These are phyloP conservation scores for Streptanthus diversifolius DNA, from an alignment of 345 rosid species.

Conservation along the genomic window DNA sequence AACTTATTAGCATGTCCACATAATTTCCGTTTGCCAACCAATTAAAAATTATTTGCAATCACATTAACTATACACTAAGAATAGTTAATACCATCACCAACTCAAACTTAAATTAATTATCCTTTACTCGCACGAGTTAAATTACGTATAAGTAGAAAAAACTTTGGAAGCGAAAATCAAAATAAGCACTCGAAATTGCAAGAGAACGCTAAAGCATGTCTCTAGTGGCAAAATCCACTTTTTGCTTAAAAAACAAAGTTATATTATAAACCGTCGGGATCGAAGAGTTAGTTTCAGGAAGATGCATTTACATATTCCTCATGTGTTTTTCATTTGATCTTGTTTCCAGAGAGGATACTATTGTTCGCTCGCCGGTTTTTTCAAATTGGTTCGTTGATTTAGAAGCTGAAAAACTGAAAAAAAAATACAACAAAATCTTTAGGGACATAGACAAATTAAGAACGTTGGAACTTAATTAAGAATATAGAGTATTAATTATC, in stretches of 20 bases:
- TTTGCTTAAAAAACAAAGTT: not conserved
- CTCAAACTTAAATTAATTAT: too few relatives aligned
- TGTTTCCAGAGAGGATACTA: too few relatives aligned
- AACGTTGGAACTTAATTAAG: not conserved
- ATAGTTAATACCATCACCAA: too few relatives aligned
- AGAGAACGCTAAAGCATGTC: not conserved
- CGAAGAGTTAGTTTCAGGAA: too few relatives aligned
- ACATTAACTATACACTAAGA: not conserved
- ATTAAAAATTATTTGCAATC: not conserved
- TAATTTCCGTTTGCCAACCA: too few relatives aligned
- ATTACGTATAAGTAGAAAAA: not conserved
- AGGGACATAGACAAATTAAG: not conserved
- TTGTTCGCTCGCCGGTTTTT: not conserved
- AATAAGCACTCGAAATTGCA: not conserved
- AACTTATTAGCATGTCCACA: too few relatives aligned
- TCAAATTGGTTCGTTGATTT: not conserved
- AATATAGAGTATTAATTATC: not conserved
- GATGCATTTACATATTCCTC: too few relatives aligned
- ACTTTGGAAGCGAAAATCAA: not conserved
- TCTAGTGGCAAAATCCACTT: not conserved
- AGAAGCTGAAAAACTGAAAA: slow-evolving; percentile 28
- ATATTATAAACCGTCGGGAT: not conserved
- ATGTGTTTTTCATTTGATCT: too few relatives aligned
- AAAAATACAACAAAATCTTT: not conserved
- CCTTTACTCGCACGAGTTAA: not conserved